Base-by-base conservation (phyloP, 2,329 filamentous ascomycete genomes). In the Eutypa lata region DNA sequence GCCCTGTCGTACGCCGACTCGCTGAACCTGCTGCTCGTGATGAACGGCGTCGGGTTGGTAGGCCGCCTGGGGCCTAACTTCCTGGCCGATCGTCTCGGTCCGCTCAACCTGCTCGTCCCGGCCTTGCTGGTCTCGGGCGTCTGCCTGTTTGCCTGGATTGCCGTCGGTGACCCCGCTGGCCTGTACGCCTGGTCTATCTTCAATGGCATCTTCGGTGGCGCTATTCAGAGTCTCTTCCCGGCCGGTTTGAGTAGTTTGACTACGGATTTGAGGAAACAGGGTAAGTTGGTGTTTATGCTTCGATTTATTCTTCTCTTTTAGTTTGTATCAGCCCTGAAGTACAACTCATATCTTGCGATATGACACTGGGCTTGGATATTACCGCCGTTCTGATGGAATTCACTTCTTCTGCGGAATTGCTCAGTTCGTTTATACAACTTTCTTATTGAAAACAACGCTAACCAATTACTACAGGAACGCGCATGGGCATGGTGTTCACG, bases 161-260 rank as follows among this genome's bases (percentile, higher is more conserved):
- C 74, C 1, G 81, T 90, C 7, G 56, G 65, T 1, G 70, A 70
- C 16, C 66, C 76, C 0, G 47, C 69, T 0, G 77, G 78, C 0
- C 69, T 90, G 26, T 89, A 88, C 61, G 75, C 73, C 1, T 90
- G 88, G 77, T 72, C 81, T 0, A 71, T 76, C 0, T 74, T 86
- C 52, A 89, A 87, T 62, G 88, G 88, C 1, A 73, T 89, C 47
- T 78, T 78, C 2, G 82, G 78, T 0, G 85, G 84, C 0, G 83
- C 77, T 0, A 80, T 89, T 46, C 86, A 89, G 68, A 78, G 79
- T 7, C 65, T 90, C 11, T 89, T 89, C 60, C 86, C 87, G 0
- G 83, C 85, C 0, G 81, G 79, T 0, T 61, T 88, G 42, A 79
- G 77, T 48, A 79, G 78, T 42, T 68, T 84, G 53, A 82, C 78